A percentile compares a stretch with the other conserved stretches of the same genome.
Conservation (phyloP, 495 filamentous ascomycete genomes). For the Talaromyces adpressus region DNA sequence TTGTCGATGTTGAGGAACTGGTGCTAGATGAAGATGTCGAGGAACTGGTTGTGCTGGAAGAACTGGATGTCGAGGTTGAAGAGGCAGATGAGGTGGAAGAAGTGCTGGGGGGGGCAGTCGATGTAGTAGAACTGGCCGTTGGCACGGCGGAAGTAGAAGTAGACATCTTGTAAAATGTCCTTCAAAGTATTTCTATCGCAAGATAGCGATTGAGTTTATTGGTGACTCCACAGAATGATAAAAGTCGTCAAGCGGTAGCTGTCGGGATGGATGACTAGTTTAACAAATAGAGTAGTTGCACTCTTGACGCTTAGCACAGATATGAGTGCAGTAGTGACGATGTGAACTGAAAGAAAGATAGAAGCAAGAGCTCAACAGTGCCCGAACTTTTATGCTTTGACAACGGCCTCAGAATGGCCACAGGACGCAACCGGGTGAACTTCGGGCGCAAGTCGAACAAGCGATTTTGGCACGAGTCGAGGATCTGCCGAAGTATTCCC, state of each 20-base stretch:
- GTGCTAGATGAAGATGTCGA: slow-evolving; percentile 19
- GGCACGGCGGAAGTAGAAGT: background rate
- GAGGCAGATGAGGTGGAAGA: slow-evolving; percentile 9
- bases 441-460: background rate
- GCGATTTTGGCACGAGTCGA: background rate
- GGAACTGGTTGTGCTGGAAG: slow-evolving; percentile 16
- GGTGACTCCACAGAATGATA: background rate
- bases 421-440: background rate
- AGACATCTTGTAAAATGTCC: background rate
- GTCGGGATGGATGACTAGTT: background rate
- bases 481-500: background rate
- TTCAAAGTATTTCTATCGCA: background rate
- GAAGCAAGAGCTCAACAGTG: background rate
- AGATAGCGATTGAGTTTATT: background rate
- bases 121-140: slow-evolving; percentile 9
- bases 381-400: background rate
- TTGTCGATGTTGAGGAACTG: slow-evolving; percentile 16
- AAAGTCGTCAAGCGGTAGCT: background rate
- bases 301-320: background rate
- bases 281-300: background rate
- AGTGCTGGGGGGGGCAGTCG: background rate
- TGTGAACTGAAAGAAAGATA: background rate
- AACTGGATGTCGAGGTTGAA: slow-evolving; percentile 16
- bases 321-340: background rate
- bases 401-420: background rate